A percentile compares a stretch with the other conserved stretches of the same genome.
These are phyloP conservation scores for Peziza echinospora DNA, from an alignment of 495 filamentous ascomycete species.

Conservation along the genomic window DNA sequence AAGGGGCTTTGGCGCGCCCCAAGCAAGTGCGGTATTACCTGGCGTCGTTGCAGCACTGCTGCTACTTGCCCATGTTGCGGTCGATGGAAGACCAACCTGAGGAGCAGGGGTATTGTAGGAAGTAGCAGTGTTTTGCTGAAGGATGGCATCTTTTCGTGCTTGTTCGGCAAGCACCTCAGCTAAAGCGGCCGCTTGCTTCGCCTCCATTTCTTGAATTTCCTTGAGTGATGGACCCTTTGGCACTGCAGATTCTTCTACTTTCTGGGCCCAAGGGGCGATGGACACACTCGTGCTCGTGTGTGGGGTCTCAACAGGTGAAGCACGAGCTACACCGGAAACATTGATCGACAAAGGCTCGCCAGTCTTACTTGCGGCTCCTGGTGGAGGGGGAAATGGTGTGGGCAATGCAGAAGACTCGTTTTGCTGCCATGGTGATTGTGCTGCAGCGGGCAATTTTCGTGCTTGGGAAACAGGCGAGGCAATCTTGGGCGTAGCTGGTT, in stretches of 20 bases:
- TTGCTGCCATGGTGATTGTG: slow-evolving; percentile 59
- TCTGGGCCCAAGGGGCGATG: slow-evolving; percentile 81
- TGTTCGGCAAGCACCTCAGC: slow-evolving; percentile 66
- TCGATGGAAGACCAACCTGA: slow-evolving; percentile 47
- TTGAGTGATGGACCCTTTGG: slow-evolving; percentile 82
- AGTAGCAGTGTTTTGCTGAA: slow-evolving; percentile 53
- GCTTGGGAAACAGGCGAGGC: not conserved
- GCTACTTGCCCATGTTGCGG: slow-evolving; percentile 68
- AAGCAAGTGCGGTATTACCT: slow-evolving; percentile 31
- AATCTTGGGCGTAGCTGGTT: not conserved
- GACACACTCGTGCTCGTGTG: slow-evolving; percentile 28
- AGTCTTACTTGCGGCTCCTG: slow-evolving; percentile 1
- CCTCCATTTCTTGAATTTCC: slow-evolving; percentile 92
- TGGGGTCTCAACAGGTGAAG: slow-evolving; percentile 30
- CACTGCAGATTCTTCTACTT: slow-evolving; percentile 31
- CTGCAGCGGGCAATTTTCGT: not conserved
- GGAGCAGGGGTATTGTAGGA: slow-evolving; percentile 37
- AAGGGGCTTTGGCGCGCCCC: slow-evolving; percentile 35
- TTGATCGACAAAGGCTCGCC: slow-evolving; percentile 8
- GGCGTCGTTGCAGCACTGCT: slow-evolving; percentile 34
- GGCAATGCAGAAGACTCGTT: slow-evolving; percentile 26
- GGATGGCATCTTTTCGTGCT: slow-evolving; percentile 46
- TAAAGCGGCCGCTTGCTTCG: slow-evolving; percentile 72
- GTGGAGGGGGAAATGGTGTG: slow-evolving; percentile 17
- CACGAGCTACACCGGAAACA: slow-evolving; percentile 8